These are phyloP conservation scores for Henckelia pumila DNA, from an alignment of 257 asterid species.

Conservation along the genomic window DNA sequence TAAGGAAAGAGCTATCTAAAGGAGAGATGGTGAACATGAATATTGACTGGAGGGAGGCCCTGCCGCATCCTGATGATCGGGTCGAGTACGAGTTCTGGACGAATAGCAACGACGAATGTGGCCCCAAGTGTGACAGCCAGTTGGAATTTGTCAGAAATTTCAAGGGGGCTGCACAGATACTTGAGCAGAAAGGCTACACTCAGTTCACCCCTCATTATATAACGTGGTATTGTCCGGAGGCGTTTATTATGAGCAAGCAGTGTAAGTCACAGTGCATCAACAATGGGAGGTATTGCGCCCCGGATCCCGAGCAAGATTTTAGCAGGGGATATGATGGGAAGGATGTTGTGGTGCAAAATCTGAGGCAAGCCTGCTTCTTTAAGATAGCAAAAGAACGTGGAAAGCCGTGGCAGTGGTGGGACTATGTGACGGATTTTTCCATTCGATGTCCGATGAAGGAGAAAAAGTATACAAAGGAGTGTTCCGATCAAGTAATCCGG, in stretches of 20 bases:
- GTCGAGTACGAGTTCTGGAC: conserved; percentile 95
- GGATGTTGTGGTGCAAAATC: conserved; percentile 69
- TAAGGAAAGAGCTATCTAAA: conserved; percentile 56
- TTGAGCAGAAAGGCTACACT: conserved; percentile 84
- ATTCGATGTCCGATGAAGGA: conserved; percentile 72
- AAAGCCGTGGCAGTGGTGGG: conserved; percentile 83
- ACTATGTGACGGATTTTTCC: conserved; percentile 62
- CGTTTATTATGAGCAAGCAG: conserved; percentile 59
- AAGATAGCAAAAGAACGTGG: conserved; percentile 66
- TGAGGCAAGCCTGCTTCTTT: conserved; percentile 65
- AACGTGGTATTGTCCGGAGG: conserved; percentile 76
- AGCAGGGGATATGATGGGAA: conserved; percentile 69
- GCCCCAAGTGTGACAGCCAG: conserved; percentile 88
- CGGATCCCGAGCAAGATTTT: conserved; percentile 76
- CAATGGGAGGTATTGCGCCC: conserved; percentile 72
- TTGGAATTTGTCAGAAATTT: conserved; percentile 65
- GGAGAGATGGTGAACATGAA: conserved; percentile 75
- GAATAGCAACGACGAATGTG: conserved; percentile 89
- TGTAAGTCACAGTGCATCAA: conserved; percentile 77
- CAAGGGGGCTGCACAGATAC: conserved; percentile 94
- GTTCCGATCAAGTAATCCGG: conserved; percentile 59
- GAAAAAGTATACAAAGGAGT: conserved; percentile 56
- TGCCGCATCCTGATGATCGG: conserved; percentile 95
- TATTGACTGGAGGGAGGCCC: conserved; percentile 97
- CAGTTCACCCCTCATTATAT: conserved; percentile 73